A percentile compares a stretch with the other conserved stretches of the same genome.
phyloP scores from a whole-genome alignment of 768 basidiomycete species.

The Russula earlei region DNA sequence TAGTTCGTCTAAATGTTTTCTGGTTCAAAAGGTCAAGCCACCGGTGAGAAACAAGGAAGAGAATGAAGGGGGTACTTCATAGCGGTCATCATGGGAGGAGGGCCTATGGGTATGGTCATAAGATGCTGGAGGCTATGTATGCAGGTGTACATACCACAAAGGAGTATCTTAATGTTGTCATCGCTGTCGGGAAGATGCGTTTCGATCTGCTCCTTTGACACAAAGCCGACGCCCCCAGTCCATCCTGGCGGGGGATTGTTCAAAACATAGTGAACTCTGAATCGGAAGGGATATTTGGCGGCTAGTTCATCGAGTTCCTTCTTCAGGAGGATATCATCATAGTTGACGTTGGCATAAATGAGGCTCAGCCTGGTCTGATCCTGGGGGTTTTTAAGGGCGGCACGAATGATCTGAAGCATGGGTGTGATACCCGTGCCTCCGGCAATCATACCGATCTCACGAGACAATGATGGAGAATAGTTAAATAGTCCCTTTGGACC shows the following conservation, averaged over 20 bases:
- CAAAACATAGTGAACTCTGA: conserved; percentile 83
- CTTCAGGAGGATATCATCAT: conserved; percentile 87
- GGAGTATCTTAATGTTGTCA: conserved; percentile 70
- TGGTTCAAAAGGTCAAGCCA: conserved; percentile 26
- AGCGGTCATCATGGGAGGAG: conserved; percentile 68
- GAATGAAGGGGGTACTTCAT: conserved; percentile 56
- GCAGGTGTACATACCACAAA: conserved; percentile 54
- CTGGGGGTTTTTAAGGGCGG: conserved; percentile 79
- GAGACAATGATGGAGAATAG: conserved; percentile 64
- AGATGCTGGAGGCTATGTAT: background rate
- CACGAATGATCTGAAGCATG: conserved; percentile 96
- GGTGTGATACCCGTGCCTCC: conserved; percentile 98
- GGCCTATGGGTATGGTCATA: conserved; percentile 32
- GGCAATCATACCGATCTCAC: conserved; percentile 90
- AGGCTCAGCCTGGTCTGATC: conserved; percentile 79
- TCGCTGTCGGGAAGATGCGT: conserved; percentile 59
- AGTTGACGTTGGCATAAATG: conserved; percentile 94
- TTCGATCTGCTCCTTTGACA: conserved; percentile 86
- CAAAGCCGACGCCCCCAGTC: conserved; percentile 87
- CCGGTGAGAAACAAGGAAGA: conserved; percentile 1
- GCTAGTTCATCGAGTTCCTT: conserved; percentile 78
- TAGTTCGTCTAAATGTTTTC: conserved; percentile 86
- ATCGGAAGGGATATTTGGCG: conserved; percentile 48
- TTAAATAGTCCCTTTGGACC: conserved; percentile 95
- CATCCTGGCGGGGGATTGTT: conserved; percentile 88